phyloP scores from a whole-genome alignment of 129 eudicot species.

The Rutidosis leptorrhynchoides region DNA sequence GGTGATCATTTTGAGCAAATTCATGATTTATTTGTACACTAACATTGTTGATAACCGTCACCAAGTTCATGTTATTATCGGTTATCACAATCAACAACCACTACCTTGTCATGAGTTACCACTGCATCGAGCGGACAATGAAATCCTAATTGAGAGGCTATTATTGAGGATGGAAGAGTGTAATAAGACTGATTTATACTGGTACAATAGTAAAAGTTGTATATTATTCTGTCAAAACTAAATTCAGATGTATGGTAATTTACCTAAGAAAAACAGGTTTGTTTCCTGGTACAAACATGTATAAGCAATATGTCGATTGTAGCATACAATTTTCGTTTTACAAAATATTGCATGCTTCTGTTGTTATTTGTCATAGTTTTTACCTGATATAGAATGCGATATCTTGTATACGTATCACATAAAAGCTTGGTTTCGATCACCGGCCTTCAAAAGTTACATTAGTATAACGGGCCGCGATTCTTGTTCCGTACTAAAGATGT shows the following conservation, averaged over 20 bases:
- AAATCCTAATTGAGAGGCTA: background rate
- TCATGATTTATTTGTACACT: background rate
- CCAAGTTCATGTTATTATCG: too few relatives aligned
- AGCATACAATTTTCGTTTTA: background rate
- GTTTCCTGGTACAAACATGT: background rate
- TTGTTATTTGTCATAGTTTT: background rate
- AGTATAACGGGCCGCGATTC: too few relatives aligned
- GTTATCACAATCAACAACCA: too few relatives aligned
- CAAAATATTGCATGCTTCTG: background rate
- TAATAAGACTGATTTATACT: background rate
- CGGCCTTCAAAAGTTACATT: background rate
- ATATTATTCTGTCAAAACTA: conserved; percentile 14
- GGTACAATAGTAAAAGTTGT: background rate
- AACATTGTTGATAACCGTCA: too few relatives aligned
- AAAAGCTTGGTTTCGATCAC: background rate
- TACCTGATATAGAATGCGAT: background rate
- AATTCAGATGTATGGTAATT: background rate
- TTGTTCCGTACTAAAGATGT: too few relatives aligned
- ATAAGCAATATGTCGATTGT: background rate
- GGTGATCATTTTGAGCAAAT: conserved; percentile 7
- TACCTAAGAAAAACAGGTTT: background rate
- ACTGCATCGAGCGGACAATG: too few relatives aligned
- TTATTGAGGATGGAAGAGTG: conserved; percentile 14
- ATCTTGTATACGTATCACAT: background rate
- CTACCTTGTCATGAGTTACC: too few relatives aligned